Evolutionary conservation across 352 stramenopile genomes (phyloP).

Genomic region (Globisporangium barbulae): DNA sequence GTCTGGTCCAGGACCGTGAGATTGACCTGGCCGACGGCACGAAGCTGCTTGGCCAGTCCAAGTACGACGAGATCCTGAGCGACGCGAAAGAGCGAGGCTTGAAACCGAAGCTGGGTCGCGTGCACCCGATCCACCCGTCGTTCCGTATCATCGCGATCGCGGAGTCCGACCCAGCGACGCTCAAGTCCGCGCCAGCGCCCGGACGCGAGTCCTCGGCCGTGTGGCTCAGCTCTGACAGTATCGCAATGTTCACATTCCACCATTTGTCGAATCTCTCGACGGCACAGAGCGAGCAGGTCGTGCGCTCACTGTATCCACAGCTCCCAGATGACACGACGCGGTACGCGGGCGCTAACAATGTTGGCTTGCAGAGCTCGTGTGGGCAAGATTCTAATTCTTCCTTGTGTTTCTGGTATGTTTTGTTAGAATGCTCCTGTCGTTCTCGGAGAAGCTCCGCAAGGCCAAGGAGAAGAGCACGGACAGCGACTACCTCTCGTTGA

Average conservation of each 20-base stretch:
- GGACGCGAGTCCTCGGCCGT: conserved; percentile 45
- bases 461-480: conserved; percentile 40
- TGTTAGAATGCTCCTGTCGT: conserved; percentile 45
- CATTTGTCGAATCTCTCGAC: conserved; percentile 36
- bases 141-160: conserved; percentile 90
- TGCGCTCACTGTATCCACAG: conserved; percentile 43
- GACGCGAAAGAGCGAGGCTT: conserved; percentile 20
- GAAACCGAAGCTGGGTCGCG: conserved; percentile 19
- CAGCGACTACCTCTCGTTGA: conserved; percentile 47
- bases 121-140: conserved; percentile 81
- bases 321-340: conserved; percentile 51
- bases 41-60: conserved; percentile 61
- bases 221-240: conserved; percentile 77
- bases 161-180: conserved; percentile 41
- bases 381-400: neutral
- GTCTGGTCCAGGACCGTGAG: conserved; percentile 87
- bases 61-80: conserved; percentile 50
- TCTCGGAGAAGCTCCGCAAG: conserved; percentile 47
- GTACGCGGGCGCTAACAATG: conserved; percentile 22
- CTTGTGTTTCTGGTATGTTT: neutral
- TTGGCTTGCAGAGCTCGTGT: neutral
- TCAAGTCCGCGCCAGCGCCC: conserved; percentile 24
- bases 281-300: conserved; percentile 45
- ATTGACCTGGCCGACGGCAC: conserved; percentile 88
- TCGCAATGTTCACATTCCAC: conserved; percentile 81